Evolutionary conservation across 2,329 filamentous ascomycete genomes (phyloP).

Genomic region (Fusarium musae): DNA sequence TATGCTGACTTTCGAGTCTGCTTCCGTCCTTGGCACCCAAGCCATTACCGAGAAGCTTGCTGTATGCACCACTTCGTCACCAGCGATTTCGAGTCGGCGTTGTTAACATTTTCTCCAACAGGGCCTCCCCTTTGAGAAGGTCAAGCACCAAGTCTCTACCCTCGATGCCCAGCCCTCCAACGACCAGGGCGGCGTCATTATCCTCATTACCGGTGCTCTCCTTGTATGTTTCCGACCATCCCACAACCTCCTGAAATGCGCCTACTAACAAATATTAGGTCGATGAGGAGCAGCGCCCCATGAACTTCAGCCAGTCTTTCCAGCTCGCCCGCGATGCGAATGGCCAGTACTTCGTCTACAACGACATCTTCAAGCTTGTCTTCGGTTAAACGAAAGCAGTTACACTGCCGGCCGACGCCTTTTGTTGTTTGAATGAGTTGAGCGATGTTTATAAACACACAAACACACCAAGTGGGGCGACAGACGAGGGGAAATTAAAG

Average conservation of each 20-base stretch:
- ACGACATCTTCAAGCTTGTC: constrained; percentile 94
- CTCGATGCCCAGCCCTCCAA: constrained; percentile 85
- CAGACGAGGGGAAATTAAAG: constrained; percentile 33
- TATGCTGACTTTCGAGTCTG: constrained; percentile 92
- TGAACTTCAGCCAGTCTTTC: constrained; percentile 93
- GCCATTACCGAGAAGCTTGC: constrained; percentile 83
- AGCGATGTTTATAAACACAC: constrained; percentile 20
- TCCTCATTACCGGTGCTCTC: constrained; percentile 88
- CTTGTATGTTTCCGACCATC: constrained; percentile 66
- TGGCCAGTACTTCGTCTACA: constrained; percentile 86
- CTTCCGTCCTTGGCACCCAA: constrained; percentile 70
- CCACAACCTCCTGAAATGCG: neutral
- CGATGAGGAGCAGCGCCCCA: constrained; percentile 84
- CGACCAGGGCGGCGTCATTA: constrained; percentile 75
- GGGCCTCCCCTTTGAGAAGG: constrained; percentile 82
- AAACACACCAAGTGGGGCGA: constrained; percentile 28
- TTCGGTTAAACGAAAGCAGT: constrained; percentile 61
- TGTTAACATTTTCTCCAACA: constrained; percentile 51
- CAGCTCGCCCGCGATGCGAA: constrained; percentile 76
- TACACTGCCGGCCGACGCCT: neutral
- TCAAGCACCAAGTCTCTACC: constrained; percentile 81
- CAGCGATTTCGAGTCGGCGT: neutral
- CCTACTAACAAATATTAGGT: constrained; percentile 64
- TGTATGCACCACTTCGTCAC: constrained; percentile 63
- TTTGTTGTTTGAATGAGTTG: constrained; percentile 6